phyloP scores from a whole-genome alignment of 2,329 filamentous ascomycete genomes.

The Xylaria sp. region DNA sequence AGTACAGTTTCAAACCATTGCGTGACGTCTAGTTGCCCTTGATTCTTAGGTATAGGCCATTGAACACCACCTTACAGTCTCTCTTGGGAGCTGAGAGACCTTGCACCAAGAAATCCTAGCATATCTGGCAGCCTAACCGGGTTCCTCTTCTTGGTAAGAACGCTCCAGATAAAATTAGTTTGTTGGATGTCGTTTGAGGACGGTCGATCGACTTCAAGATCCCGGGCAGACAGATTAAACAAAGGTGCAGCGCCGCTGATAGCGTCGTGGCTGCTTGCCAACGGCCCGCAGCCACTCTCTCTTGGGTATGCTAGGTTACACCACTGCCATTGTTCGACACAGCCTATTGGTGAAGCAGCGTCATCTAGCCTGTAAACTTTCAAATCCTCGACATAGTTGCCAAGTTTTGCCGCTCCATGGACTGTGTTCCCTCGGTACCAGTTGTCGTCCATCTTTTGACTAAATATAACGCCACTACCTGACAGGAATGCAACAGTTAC shows the following conservation, averaged over 20 bases:
- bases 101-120: too few relatives aligned
- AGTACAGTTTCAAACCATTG: too few relatives aligned
- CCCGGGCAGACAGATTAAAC: slow-evolving; percentile 26
- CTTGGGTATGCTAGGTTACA: slow-evolving; percentile 34
- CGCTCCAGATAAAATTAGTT: too few relatives aligned
- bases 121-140: too few relatives aligned
- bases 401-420: too few relatives aligned
- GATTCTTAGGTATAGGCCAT: too few relatives aligned
- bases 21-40: too few relatives aligned
- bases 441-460: slow-evolving; percentile 25
- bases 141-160: too few relatives aligned
- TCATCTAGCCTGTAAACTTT: slow-evolving; percentile 14
- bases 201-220: background rate
- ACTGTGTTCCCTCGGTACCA: slow-evolving; percentile 37
- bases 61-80: too few relatives aligned
- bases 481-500: slow-evolving; percentile 31
- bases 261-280: slow-evolving; percentile 25
- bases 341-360: slow-evolving; percentile 38
- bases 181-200: background rate
- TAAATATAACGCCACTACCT: slow-evolving; percentile 34
- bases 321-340: slow-evolving; percentile 35
- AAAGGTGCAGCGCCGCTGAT: slow-evolving; percentile 27
- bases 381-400: too few relatives aligned
- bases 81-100: too few relatives aligned
- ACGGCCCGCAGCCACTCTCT: slow-evolving; percentile 30